phyloP scores from a whole-genome alignment of 257 asterid species.

The Scutellaria barbata region DNA sequence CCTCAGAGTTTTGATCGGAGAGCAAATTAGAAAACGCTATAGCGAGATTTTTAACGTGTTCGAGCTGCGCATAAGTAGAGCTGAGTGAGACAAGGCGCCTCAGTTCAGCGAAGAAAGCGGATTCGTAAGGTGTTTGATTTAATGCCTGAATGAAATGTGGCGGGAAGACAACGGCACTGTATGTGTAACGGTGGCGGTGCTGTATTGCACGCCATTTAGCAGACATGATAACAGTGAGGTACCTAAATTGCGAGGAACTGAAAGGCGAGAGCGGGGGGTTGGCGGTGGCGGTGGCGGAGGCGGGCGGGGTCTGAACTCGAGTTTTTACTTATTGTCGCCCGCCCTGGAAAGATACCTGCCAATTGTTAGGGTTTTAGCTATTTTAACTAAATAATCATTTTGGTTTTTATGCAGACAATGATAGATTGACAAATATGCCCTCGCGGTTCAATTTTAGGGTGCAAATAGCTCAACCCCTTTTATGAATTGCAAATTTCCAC shows the following conservation, averaged over 20 bases:
- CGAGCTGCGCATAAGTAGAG: constrained; percentile 88
- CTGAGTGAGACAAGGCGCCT: constrained; percentile 65
- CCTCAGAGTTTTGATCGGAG: constrained; percentile 51
- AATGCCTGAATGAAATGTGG: constrained; percentile 62
- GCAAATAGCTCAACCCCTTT: background rate
- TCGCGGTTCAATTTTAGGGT: background rate
- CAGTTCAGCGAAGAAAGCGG: constrained; percentile 58
- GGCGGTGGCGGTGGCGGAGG: constrained; percentile 26
- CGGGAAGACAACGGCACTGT: constrained; percentile 74
- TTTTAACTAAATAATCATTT: background rate
- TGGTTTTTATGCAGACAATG: too few species aligned
- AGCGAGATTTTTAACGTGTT: constrained; percentile 68
- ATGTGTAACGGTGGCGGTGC: constrained; percentile 95
- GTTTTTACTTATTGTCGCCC: background rate
- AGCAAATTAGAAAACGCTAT: constrained; percentile 61
- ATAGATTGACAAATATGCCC: constrained; percentile 25
- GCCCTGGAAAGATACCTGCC: background rate
- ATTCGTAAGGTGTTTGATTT: constrained; percentile 53
- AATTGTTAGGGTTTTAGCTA: constrained; percentile 39
- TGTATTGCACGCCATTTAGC: constrained; percentile 97
- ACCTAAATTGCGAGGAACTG: constrained; percentile 5
- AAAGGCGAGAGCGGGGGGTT: constrained; percentile 22
- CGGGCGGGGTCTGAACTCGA: constrained; percentile 26
- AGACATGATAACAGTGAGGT: constrained; percentile 51
- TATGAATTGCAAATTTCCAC: too few species aligned